Evolutionary conservation across 495 filamentous ascomycete species (phyloP), one percentile per base, ranked within the genome.

Genomic region (Astrothelium macrocarpum): DNA sequence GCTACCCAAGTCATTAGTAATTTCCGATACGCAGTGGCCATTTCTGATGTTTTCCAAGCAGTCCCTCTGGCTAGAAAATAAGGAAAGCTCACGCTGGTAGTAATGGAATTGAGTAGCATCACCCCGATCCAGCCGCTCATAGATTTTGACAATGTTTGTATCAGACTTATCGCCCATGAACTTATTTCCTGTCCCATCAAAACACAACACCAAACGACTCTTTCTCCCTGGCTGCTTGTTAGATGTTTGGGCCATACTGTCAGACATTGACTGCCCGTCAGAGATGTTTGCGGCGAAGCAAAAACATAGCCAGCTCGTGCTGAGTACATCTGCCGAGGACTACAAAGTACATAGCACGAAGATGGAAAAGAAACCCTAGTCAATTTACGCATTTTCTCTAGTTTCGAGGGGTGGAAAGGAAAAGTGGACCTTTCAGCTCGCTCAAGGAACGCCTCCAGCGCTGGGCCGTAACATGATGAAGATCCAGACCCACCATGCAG

Each of bases 61-160:
- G 34, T 14, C 14, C 14, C 14, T 5, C 14, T 14, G 5, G 34
- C 34, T 39, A 39, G 5, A 14, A 39, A 14, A 39, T 5, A 39
- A 5, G 34, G 34, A 5, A 14, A 39, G 34, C 34, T 39, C 69
- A 82, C 79, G 85, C 64, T 90, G 87, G 60, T 90, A 88, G 65
- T 89, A 90, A 65, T 89, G 86, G 71, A 81, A 81, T 83, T 66
- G 76, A 61, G 76, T 71, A 60, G 76, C 77, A 65, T 83, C 76
- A 60, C 74, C 80, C 53, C 83, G 81, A 64, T 85, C 81, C 4
- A 88, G 71, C 79, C 87, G 85, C 12, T 82, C 74, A 60, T 87
- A 96, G 29, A 96, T 91, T 73, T 95, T 96, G 53, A 96, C 76
- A 63, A 95, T 91, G 72, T 94, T 95, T 71, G 89, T 94, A 70